Evolutionary conservation across 2,329 filamentous ascomycete genomes (phyloP).

Genomic region (Pseudogymnoascus sp.): DNA sequence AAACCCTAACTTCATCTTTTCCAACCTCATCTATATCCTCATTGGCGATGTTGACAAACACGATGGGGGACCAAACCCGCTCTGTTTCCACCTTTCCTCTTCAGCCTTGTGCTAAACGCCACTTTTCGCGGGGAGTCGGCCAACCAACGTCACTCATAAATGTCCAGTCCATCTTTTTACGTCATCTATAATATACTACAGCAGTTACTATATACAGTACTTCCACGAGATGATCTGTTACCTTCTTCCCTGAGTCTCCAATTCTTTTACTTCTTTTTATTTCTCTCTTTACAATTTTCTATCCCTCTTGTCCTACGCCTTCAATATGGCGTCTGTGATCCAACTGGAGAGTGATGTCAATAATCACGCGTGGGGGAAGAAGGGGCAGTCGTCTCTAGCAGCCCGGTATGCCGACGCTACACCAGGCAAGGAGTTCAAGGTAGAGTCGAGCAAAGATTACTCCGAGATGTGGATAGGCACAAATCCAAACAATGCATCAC

Average conservation of each 20-base stretch:
- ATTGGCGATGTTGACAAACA: not conserved
- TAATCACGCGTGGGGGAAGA: constrained; percentile 65
- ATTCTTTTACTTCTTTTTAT: not conserved
- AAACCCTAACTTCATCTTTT: constrained; percentile 2
- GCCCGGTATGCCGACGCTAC: constrained; percentile 59
- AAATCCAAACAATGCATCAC: constrained; percentile 62
- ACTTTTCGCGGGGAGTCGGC: constrained; percentile 2
- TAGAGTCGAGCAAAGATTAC: constrained; percentile 57
- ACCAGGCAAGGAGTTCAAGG: constrained; percentile 51
- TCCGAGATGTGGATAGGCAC: constrained; percentile 72
- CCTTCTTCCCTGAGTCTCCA: not conserved
- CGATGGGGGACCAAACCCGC: constrained; percentile 1
- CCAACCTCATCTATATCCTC: not conserved
- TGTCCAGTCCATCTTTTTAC: constrained; percentile 2
- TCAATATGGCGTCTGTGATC: constrained; percentile 30
- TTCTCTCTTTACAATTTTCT: constrained; percentile 14
- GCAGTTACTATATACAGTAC: constrained; percentile 1
- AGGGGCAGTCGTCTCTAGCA: constrained; percentile 56
- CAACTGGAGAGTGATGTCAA: constrained; percentile 42
- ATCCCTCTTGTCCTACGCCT: not conserved
- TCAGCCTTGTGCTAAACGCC: constrained; percentile 4
- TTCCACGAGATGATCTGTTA: not conserved
- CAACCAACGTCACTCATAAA: constrained; percentile 6
- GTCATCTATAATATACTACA: too few relatives aligned
- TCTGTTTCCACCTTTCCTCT: not conserved